phyloP scores from a whole-genome alignment of 169 alveolate species.

The Plasmodium chabaudi region DNA sequence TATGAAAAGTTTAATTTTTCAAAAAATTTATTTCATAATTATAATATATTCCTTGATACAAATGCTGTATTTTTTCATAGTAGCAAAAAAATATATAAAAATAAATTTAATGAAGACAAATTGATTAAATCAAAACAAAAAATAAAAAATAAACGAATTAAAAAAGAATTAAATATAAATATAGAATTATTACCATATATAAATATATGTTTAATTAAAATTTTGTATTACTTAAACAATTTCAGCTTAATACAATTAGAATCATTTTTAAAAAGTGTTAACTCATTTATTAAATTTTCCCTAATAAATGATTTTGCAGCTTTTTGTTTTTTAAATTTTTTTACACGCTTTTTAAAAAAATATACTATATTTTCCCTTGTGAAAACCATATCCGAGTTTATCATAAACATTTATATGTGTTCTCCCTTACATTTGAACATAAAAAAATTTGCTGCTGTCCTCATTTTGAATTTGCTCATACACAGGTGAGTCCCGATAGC shows the following conservation, averaged over 20 bases:
- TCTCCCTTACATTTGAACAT: conserved; percentile 23
- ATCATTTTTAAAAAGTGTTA: conserved; percentile 66
- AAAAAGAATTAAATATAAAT: conserved; percentile 38
- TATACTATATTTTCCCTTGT: conserved; percentile 42
- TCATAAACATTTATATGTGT: conserved; percentile 64
- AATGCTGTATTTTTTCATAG: conserved; percentile 24
- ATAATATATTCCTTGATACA: conserved; percentile 51
- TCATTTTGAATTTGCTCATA: conserved; percentile 33
- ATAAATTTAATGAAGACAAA: conserved; percentile 3
- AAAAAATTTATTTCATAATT: conserved; percentile 51
- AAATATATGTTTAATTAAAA: conserved; percentile 69
- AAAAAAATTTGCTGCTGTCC: conserved; percentile 38
- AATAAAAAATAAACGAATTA: conserved; percentile 48
- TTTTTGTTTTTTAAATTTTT: conserved; percentile 49
- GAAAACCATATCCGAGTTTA: conserved; percentile 53
- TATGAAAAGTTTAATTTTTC: conserved; percentile 17
- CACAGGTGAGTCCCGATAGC: conserved; percentile 22
- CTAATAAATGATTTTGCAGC: conserved; percentile 65
- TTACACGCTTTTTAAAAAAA: conserved; percentile 17
- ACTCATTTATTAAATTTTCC: conserved; percentile 55
- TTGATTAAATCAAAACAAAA: conserved; percentile 12
- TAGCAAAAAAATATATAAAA: background rate
- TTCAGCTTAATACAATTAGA: conserved; percentile 67
- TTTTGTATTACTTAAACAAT: conserved; percentile 66
- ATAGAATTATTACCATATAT: conserved; percentile 68